Base-by-base conservation (phyloP, 2,329 filamentous ascomycete species). In the Fusarium cicatricum region DNA sequence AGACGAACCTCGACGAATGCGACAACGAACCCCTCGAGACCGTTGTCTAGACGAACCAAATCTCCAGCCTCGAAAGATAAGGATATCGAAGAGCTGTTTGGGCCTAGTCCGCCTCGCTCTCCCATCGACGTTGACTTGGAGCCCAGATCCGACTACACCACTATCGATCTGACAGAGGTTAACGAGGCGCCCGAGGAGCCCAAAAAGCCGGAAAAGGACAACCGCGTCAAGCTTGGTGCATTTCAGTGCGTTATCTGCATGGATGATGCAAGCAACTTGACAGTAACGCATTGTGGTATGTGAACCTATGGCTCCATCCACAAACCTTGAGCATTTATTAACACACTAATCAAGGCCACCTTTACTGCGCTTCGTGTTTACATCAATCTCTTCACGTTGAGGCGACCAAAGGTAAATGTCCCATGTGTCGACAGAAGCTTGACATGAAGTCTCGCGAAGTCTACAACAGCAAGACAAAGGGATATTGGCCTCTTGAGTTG, bases 201-300 rank as follows among this genome's bases (percentile, higher is more conserved):
- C n/a, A 72, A 74, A 54, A 75, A 77, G 56, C 77, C 77, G 11
- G 75, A 79, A 48, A 75, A 77, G 43, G 81, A 83, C 44, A 82
- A 80, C 11, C 78, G 73, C 44, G 71, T 78, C 66, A 85, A 83
- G 69, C 71, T 89, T 14, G 76, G 79, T 38, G 75, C 77, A 4
- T 86, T 88, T 41, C 84, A 88, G 71, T 89, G 86, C 58, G 84
- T 86, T 37, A 89, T 89, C 53, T 89, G 86, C 72, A 86, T 89
- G 84, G 86, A 89, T 56, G 78, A 85, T 57, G 81, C 78, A 21
- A 81, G 79, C 2, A 76, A 78, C 23, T 66, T 89, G 56, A 87
- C 85, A 1, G 82, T 88, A 39, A 89, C 86, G 3, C 84, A 88
- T 71, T 89, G 86, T 71, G 86, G 86, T 89, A 83, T 61, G 84